phyloP scores from a whole-genome alignment of 192 early-diverging fungal genomes.

The Coemansia sp. region DNA sequence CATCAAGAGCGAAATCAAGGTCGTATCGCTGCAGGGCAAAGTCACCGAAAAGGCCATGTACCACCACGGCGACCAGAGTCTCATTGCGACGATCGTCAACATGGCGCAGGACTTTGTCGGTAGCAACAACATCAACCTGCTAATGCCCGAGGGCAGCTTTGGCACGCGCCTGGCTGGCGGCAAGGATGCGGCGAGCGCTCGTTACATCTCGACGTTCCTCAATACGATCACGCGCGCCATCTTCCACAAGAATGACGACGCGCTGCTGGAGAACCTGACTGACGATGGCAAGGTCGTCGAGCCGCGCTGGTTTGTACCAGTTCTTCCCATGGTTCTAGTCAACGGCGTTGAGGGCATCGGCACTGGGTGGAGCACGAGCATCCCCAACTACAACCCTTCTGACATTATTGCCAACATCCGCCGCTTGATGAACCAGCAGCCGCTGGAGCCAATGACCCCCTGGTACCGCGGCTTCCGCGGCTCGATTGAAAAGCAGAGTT shows the following conservation, averaged over 20 bases:
- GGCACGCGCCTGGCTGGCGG: constrained; percentile 87
- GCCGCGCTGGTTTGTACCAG: constrained; percentile 93
- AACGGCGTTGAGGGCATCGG: constrained; percentile 96
- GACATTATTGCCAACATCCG: constrained; percentile 87
- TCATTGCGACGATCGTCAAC: constrained; percentile 82
- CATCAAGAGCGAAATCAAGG: constrained; percentile 79
- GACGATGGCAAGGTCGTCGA: constrained; percentile 91
- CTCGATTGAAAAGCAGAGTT: constrained; percentile 56
- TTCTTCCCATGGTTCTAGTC: constrained; percentile 90
- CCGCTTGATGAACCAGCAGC: constrained; percentile 72
- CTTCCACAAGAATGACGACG: constrained; percentile 80
- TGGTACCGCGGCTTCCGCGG: constrained; percentile 96
- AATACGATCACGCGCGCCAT: constrained; percentile 68
- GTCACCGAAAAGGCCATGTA: constrained; percentile 88
- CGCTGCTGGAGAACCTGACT: constrained; percentile 73
- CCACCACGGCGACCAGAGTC: constrained; percentile 90
- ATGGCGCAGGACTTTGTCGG: constrained; percentile 96
- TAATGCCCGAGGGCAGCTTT: constrained; percentile 87
- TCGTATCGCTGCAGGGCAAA: constrained; percentile 82
- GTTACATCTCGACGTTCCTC: constrained; percentile 91
- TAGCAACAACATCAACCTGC: constrained; percentile 86
- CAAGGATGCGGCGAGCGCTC: constrained; percentile 92
- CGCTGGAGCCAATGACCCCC: constrained; percentile 71
- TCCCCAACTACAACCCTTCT: constrained; percentile 83
- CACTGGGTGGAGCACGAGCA: constrained; percentile 80